Conservation (phyloP, 83 land plant genomes). For the Isoetes engelmannii region DNA sequence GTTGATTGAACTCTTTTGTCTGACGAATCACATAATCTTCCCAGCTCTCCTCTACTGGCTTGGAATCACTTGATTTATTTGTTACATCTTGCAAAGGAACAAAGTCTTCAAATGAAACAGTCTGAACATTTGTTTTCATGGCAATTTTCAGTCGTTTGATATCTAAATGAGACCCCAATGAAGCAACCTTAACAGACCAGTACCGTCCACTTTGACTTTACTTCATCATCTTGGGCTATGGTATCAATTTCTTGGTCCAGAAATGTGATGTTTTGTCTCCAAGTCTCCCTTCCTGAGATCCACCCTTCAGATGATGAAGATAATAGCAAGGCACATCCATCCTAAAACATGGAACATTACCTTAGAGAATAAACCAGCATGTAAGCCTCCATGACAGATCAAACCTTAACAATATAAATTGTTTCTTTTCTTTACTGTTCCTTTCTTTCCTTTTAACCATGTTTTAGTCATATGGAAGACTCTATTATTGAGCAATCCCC, state of each 20-base stretch:
- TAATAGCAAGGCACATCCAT: conserved; percentile 79
- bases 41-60: conserved; percentile 66
- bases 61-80: background rate
- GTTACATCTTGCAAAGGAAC: conserved; percentile 37
- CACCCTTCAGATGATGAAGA: conserved; percentile 17
- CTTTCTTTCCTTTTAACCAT: too few species aligned
- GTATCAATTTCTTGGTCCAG: conserved; percentile 52
- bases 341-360: conserved; percentile 25
- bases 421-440: too few species aligned
- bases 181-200: conserved; percentile 58
- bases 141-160: conserved; percentile 38
- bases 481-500: too few species aligned
- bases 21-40: conserved; percentile 68
- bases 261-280: conserved; percentile 7
- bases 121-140: background rate
- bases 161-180: conserved; percentile 54
- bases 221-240: conserved; percentile 43
- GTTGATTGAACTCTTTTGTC: conserved; percentile 68
- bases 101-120: conserved; percentile 25
- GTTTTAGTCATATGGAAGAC: too few species aligned
- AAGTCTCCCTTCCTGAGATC: conserved; percentile 7
- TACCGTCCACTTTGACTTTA: conserved; percentile 57
- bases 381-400: background rate
- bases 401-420: too few species aligned
- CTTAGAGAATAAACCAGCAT: background rate